Conservation (phyloP, 345 rosid species). For the Linum trigynum region DNA sequence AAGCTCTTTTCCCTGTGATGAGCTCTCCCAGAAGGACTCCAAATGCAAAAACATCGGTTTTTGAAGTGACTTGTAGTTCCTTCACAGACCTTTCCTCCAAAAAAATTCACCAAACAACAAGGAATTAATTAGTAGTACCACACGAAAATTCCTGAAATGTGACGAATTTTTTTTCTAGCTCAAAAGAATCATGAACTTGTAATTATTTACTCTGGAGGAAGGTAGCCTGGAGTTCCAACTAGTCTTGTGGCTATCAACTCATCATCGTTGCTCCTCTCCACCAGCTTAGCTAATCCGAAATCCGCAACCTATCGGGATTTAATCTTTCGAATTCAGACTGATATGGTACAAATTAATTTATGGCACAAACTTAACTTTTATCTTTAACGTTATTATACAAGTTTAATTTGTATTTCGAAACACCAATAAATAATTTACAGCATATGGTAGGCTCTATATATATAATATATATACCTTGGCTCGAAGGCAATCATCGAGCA, state of each 20-base stretch:
- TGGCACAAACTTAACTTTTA: no score
- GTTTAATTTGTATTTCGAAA: no score
- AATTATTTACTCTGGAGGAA: constrained; percentile 49
- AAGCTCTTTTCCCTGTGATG: constrained; percentile 52
- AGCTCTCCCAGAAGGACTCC: constrained; percentile 65
- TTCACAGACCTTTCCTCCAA: constrained; percentile 39
- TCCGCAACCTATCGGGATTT: constrained; percentile 42
- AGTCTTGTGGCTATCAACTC: constrained; percentile 47
- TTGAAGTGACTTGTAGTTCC: constrained; percentile 57
- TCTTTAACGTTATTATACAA: no score
- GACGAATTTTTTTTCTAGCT: neutral
- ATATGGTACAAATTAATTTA: no score
- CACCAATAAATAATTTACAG: no score
- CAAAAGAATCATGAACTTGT: neutral
- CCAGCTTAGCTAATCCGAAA: constrained; percentile 61
- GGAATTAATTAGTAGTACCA: neutral
- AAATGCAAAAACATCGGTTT: constrained; percentile 55
- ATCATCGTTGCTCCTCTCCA: constrained; percentile 40
- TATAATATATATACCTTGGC: constrained; percentile 39
- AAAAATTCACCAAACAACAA: neutral
- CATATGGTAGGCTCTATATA: neutral
- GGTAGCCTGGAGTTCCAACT: constrained; percentile 68
- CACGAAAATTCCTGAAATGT: no score
- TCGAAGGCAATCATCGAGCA: constrained; percentile 42
- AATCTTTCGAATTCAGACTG: no score